A percentile compares a stretch with the other conserved stretches of the same genome.
phyloP scores from a whole-genome alignment of 176 grass and related monocot species.

The Oryza glumipatula region DNA sequence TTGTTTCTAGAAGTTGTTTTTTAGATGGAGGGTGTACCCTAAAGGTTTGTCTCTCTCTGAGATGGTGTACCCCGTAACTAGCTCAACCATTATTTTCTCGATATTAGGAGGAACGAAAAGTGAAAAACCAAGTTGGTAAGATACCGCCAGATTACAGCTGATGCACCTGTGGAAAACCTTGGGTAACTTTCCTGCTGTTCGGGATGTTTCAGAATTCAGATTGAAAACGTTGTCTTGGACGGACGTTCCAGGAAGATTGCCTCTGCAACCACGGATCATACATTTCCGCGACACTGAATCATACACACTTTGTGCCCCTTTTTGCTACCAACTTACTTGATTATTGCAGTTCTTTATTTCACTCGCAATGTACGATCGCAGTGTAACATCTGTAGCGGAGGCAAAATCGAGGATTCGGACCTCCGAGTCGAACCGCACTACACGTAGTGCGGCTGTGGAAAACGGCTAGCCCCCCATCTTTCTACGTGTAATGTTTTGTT shows the following conservation, averaged over 20 bases:
- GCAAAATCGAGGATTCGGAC: slow-evolving; percentile 3
- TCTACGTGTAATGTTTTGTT: slow-evolving; percentile 13
- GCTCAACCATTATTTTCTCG: too few relatives aligned
- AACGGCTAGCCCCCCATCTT: not conserved
- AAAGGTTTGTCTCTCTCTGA: too few relatives aligned
- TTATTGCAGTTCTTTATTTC: not conserved
- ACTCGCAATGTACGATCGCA: not conserved
- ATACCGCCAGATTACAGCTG: not conserved
- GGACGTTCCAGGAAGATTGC: not conserved
- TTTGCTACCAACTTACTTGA: not conserved
- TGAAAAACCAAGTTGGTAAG: too few relatives aligned
- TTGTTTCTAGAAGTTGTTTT: too few relatives aligned
- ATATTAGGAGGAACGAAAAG: too few relatives aligned
- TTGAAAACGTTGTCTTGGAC: not conserved
- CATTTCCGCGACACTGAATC: slow-evolving; percentile 29
- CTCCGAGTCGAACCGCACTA: slow-evolving; percentile 38
- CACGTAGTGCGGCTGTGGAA: slow-evolving; percentile 1
- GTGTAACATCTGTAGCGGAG: not conserved
- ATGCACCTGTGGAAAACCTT: not conserved
- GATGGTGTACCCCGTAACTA: too few relatives aligned
- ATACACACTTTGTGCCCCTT: not conserved
- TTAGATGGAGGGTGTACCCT: too few relatives aligned
- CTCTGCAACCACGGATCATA: not conserved
- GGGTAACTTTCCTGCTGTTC: not conserved
- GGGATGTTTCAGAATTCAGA: not conserved